Percentiles rank a stretch among this genome's conserved stretches.
phyloP scores from a whole-genome alignment of 768 basidiomycete species.

The Scleroderma bovista region DNA sequence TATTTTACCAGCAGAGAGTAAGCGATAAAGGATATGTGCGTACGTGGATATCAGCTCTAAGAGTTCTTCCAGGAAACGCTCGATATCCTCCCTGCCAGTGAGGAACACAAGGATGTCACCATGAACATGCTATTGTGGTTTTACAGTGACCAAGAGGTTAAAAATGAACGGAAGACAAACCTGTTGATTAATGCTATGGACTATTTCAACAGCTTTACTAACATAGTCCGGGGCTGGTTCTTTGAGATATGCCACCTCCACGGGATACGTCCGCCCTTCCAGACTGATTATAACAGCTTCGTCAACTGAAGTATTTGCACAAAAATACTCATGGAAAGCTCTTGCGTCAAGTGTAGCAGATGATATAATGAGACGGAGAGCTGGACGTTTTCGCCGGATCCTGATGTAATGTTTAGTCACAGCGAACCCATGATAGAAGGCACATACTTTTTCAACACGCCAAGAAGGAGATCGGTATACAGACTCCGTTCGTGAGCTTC shows the following conservation, averaged over 20 bases:
- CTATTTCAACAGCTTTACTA: constrained; percentile 71
- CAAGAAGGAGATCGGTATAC: constrained; percentile 92
- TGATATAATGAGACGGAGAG: constrained; percentile 87
- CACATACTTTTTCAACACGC: constrained; percentile 83
- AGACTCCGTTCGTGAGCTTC: constrained; percentile 95
- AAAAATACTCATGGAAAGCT: constrained; percentile 87
- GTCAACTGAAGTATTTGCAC: constrained; percentile 49
- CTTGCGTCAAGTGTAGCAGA: constrained; percentile 95
- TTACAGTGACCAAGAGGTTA: not conserved
- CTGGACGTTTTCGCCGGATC: constrained; percentile 86
- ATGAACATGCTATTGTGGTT: constrained; percentile 51
- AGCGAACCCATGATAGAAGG: constrained; percentile 4
- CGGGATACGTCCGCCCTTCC: constrained; percentile 93
- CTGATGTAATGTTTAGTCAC: constrained; percentile 34
- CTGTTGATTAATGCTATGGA: constrained; percentile 77
- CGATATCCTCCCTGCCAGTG: constrained; percentile 96
- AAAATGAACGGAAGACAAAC: constrained; percentile 32
- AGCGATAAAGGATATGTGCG: not conserved
- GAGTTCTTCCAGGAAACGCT: constrained; percentile 75
- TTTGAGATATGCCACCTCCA: constrained; percentile 84
- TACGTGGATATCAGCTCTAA: constrained; percentile 75
- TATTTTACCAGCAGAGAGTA: constrained; percentile 3
- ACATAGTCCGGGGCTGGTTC: constrained; percentile 80
- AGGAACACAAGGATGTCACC: constrained; percentile 94
- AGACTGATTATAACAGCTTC: constrained; percentile 84